Percentiles rank a stretch among this genome's conserved stretches.
phyloP scores from a whole-genome alignment of 768 basidiomycete genomes.

The Hygrophoropsis aurantiaca region DNA sequence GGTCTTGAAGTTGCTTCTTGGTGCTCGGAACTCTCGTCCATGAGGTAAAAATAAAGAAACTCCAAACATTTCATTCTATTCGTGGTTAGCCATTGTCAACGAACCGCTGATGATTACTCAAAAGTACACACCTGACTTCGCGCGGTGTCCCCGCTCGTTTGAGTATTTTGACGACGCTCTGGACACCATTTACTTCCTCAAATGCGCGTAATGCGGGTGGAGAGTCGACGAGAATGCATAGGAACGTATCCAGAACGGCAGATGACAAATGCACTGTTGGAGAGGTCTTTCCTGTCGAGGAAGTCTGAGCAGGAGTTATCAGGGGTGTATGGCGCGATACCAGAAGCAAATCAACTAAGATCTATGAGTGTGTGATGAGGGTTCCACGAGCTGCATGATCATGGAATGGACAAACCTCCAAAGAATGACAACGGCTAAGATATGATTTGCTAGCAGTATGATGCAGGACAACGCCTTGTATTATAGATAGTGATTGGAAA shows the following conservation, averaged over 20 bases:
- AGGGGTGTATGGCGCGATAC: constrained; percentile 63
- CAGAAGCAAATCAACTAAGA: constrained; percentile 69
- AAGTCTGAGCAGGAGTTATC: constrained; percentile 18
- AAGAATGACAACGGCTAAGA: constrained; percentile 62
- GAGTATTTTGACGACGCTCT: constrained; percentile 81
- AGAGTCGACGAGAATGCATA: constrained; percentile 89
- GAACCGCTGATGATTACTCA: background rate
- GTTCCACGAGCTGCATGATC: too few species aligned
- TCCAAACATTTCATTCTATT: constrained; percentile 93
- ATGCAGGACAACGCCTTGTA: constrained; percentile 75
- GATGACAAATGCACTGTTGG: constrained; percentile 57
- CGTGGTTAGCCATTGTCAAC: constrained; percentile 2
- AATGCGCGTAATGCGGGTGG: constrained; percentile 72
- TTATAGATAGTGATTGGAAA: constrained; percentile 57
- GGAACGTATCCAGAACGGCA: constrained; percentile 75
- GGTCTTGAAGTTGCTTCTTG: constrained; percentile 32
- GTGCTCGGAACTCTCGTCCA: constrained; percentile 64
- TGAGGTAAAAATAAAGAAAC: constrained; percentile 91
- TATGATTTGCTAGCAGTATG: constrained; percentile 68
- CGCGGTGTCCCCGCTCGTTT: constrained; percentile 86
- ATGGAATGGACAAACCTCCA: constrained; percentile 62
- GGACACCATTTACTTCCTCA: constrained; percentile 75
- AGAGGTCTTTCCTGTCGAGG: constrained; percentile 18
- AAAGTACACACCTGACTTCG: constrained; percentile 69
- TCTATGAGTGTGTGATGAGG: too few species aligned